Evolutionary conservation across 169 alveolate genomes (phyloP), one percentile per base, ranked within the genome.

Genomic region (Cryptosporidium ubiquitum): DNA sequence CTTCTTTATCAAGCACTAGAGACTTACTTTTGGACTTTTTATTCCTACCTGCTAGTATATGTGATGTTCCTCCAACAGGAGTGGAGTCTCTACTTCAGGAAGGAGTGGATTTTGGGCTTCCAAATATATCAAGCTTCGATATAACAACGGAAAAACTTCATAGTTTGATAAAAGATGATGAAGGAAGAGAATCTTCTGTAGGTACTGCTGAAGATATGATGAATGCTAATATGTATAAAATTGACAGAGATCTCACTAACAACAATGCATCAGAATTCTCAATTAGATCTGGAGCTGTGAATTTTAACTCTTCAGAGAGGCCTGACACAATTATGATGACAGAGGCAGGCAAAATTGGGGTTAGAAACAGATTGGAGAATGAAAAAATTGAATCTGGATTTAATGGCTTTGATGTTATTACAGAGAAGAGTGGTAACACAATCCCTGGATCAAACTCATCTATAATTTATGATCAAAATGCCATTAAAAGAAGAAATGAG

Each of bases 21-120:
- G 89, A 79, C 39, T 44, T 79, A 49, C 47, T 79, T 12, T 42
- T 79, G 12, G 89, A 79, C 52, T 79, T 79, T 10, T 26, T 79
- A 12, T 79, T 79, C 39, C 66, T 79, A 2, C 89, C 89, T 57
- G 89, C 75, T 9, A 79, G 89, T 79, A 79, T 79, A 5, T 64
- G 89, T 14, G 37, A 58, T 44, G 89, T 79, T 26, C 89, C 89
- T 57, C 89, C 89, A 16, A 42, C 86, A n/a, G 89, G 89, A 39
- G 75, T 79, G 18, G 89, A 79, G 35, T 79, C 89, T 6, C 37
- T 79, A 5, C 35, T 79, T 2, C 89, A 79, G 26, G 89, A 64
- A n/a, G 58, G 64, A 37, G 35, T 64, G 51, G 89, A 79, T 26
- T 79, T 64, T 42, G 74, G 74, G 5, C 68, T 58, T 58, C 75